Conservation (phyloP, 75 land plant genomes). For the Pinus taeda region DNA sequence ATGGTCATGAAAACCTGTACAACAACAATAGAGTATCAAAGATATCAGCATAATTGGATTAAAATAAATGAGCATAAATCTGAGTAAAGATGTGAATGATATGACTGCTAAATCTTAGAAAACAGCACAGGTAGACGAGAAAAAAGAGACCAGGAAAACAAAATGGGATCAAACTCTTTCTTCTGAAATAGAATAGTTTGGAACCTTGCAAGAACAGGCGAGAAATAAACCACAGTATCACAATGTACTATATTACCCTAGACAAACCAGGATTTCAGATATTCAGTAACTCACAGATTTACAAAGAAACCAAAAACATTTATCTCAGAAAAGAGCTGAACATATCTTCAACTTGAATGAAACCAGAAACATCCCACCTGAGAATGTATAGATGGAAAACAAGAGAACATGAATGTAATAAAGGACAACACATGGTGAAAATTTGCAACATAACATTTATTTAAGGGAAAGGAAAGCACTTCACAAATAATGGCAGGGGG, state of each 20-base stretch:
- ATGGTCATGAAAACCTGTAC: not conserved
- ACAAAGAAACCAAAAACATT: not conserved
- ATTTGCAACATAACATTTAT: not conserved
- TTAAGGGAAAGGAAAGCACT: not conserved
- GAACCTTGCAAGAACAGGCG: not conserved
- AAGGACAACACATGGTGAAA: not conserved
- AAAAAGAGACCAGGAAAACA: not conserved
- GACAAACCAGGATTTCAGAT: not conserved
- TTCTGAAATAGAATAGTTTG: not conserved
- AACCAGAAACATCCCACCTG: not conserved
- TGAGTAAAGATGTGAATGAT: not conserved
- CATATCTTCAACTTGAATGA: constrained; percentile 2
- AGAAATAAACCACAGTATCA: not conserved
- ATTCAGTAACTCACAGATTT: not conserved
- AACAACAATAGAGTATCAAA: not conserved
- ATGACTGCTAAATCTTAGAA: not conserved
- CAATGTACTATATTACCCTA: not conserved
- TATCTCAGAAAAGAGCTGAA: not conserved
- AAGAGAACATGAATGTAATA: not conserved
- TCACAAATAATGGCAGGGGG: not conserved
- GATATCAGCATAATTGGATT: not conserved
- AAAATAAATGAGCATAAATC: not conserved
- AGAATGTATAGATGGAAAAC: too few relatives aligned
- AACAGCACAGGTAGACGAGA: not conserved
- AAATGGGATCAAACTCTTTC: not conserved